A percentile compares a stretch with the other conserved stretches of the same genome.
Evolutionary conservation across 352 stramenopile genomes (phyloP).

Genomic region (Phytophthora ohioensis): DNA sequence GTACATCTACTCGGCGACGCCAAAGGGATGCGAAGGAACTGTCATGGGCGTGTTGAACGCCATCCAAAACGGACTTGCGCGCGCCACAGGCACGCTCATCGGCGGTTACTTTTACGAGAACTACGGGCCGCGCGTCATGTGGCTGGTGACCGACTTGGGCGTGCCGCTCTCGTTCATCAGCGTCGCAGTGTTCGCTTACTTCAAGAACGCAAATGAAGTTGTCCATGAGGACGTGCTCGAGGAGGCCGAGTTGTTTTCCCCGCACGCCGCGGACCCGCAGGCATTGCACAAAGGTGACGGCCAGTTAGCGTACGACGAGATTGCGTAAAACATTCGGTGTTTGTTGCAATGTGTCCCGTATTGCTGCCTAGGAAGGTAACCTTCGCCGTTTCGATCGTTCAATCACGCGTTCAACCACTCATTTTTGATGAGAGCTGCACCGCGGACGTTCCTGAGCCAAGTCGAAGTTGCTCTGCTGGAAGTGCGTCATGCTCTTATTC

Average conservation of each 20-base stretch:
- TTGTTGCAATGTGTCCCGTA: not conserved
- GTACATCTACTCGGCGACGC: slow-evolving; percentile 70
- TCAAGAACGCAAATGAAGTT: slow-evolving; percentile 55
- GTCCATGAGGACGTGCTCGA: slow-evolving; percentile 42
- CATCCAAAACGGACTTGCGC: slow-evolving; percentile 69
- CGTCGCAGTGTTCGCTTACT: slow-evolving; percentile 62
- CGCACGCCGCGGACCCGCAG: slow-evolving; percentile 26
- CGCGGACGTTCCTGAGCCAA: no score
- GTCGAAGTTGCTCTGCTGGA: no score
- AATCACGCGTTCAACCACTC: slow-evolving; percentile 5
- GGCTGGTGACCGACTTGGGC: slow-evolving; percentile 62
- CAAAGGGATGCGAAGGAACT: slow-evolving; percentile 64
- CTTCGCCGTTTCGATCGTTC: no score
- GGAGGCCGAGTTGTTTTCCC: slow-evolving; percentile 32
- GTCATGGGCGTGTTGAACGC: slow-evolving; percentile 79
- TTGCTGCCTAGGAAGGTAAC: no score
- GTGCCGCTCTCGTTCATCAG: slow-evolving; percentile 69
- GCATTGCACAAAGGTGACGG: slow-evolving; percentile 11
- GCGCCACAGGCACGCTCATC: slow-evolving; percentile 64
- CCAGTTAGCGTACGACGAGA: slow-evolving; percentile 24
- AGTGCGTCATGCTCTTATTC: slow-evolving; percentile 13
- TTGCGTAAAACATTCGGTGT: slow-evolving; percentile 11
- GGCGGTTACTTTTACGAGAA: slow-evolving; percentile 80
- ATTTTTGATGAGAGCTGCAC: not conserved
- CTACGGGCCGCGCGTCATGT: slow-evolving; percentile 67